Evolutionary conservation across 257 asterid genomes (phyloP), one percentile per base, ranked within the genome.

Genomic region (Oldenlandia corymbosa): DNA sequence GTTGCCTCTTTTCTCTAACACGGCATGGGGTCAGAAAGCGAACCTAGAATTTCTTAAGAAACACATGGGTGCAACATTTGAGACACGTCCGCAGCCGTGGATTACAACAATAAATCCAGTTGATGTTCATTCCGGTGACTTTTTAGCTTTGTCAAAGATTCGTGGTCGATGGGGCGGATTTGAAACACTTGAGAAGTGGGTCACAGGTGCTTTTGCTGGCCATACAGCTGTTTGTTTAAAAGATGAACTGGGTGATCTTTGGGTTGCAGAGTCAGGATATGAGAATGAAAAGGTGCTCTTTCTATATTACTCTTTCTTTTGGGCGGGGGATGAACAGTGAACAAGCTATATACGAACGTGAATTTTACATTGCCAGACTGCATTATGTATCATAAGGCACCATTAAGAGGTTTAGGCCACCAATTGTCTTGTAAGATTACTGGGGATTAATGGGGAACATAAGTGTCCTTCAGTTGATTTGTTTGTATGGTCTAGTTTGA

Each of bases 101-200:
- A 81, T 73, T 60, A 70, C 92, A 26, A 78, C 75, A 11, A 84
- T 87, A 69, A 75, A 90, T 52, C 99, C 99, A 0, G 79, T 76
- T 46, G 97, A 93, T 67, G 94, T 93, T 74, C 91, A 93, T 59
- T 73, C 92, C 48, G 99, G 99, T 50, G 99, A 93, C 79, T 93
- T 93, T 73, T 80, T 93, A 65, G 97, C 99, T 24, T 82, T 93
- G 57, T 93, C 99, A 30, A 93, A 93, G 81, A 90, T 93, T 66
- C 96, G 97, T 70, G 99, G 99, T 66, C 90, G 99, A 46, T 93
- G 99, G 99, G 99, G 99, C 64, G 99, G 99, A 68, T 93, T 93
- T 76, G 99, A 93, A 85, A 93, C 99, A 7, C 91, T 93, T 70
- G 99, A 93, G 80, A 93, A 93, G 85, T 93, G 99, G 99, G 99